Evolutionary conservation across 2,329 filamentous ascomycete species (phyloP).

Genomic region (Chrysoporthe austroafricana): DNA sequence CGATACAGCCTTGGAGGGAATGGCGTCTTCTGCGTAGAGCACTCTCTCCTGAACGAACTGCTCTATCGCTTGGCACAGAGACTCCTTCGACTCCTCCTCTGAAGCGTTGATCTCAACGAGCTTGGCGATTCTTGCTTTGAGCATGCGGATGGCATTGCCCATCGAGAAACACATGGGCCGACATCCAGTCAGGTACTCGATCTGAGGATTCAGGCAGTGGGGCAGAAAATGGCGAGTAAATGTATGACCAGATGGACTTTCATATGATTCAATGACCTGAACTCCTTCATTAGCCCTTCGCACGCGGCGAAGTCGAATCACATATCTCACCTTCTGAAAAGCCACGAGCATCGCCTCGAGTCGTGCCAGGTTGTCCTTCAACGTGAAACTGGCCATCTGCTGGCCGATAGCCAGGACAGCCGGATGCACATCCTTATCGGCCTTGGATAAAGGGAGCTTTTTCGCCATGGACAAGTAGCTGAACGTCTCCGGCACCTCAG

Average conservation of each 20-base stretch:
- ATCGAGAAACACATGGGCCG: conserved; percentile 96
- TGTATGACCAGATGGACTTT: conserved; percentile 81
- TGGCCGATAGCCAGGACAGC: conserved; percentile 83
- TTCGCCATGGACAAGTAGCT: conserved; percentile 77
- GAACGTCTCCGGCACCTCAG: conserved; percentile 72
- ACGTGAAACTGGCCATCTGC: conserved; percentile 85
- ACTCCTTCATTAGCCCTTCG: conserved; percentile 26
- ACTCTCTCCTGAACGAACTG: conserved; percentile 90
- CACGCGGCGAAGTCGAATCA: background rate
- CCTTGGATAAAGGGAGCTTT: conserved; percentile 56
- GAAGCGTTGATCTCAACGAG: conserved; percentile 79
- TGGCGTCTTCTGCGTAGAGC: conserved; percentile 82
- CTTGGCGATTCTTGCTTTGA: conserved; percentile 90
- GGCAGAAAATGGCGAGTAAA: conserved; percentile 89
- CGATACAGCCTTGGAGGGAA: conserved; percentile 73
- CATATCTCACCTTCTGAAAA: conserved; percentile 76
- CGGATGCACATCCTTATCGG: conserved; percentile 83
- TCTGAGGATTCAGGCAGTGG: conserved; percentile 90
- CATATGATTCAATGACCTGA: conserved; percentile 90
- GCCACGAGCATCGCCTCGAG: conserved; percentile 86
- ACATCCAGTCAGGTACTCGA: conserved; percentile 90
- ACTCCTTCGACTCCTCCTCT: conserved; percentile 79
- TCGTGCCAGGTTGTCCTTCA: conserved; percentile 87
- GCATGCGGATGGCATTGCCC: conserved; percentile 93
- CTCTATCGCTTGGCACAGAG: conserved; percentile 81